Percentiles rank a stretch among this genome's conserved stretches.
phyloP scores from a whole-genome alignment of 257 asterid genomes.

The Fraxinus anomala region DNA sequence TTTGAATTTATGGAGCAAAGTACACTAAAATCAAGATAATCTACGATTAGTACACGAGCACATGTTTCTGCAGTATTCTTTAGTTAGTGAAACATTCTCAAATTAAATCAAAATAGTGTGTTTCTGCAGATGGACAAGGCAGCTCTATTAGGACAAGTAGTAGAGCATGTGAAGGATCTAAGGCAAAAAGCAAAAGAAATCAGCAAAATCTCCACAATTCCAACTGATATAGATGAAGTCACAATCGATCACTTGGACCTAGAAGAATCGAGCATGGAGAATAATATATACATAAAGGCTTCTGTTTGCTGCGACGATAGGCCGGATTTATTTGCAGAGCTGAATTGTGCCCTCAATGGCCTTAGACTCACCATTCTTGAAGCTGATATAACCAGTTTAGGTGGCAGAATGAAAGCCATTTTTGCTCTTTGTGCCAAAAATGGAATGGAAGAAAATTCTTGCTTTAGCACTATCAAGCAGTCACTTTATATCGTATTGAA shows the following conservation, averaged over 20 bases:
- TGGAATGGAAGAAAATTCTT: not conserved
- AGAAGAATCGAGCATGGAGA: slow-evolving; percentile 9
- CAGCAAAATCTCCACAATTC: slow-evolving; percentile 48
- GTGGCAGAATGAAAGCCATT: slow-evolving; percentile 60
- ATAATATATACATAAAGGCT: slow-evolving; percentile 43
- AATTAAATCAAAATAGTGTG: not conserved
- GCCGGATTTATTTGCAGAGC: slow-evolving; percentile 65
- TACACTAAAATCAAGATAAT: too few relatives aligned
- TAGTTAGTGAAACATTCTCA: not conserved
- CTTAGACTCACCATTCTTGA: slow-evolving; percentile 42
- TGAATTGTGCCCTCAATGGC: slow-evolving; percentile 53
- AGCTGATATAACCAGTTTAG: slow-evolving; percentile 64
- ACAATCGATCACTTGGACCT: slow-evolving; percentile 34
- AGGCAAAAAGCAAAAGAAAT: slow-evolving; percentile 54
- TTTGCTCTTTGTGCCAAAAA: slow-evolving; percentile 42
- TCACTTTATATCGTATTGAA: slow-evolving; percentile 52
- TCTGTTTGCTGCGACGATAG: slow-evolving; percentile 76
- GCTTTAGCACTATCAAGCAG: slow-evolving; percentile 39
- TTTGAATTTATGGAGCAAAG: too few relatives aligned
- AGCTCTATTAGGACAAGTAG: slow-evolving; percentile 72
- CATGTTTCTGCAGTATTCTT: not conserved
- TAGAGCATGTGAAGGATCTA: slow-evolving; percentile 70
- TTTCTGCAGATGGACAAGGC: slow-evolving; percentile 90
- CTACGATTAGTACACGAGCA: not conserved
- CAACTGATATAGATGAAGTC: slow-evolving; percentile 68